These are phyloP conservation scores for Phanerodontia chrysosporium DNA, from an alignment of 768 basidiomycete genomes.

Conservation along the genomic window DNA sequence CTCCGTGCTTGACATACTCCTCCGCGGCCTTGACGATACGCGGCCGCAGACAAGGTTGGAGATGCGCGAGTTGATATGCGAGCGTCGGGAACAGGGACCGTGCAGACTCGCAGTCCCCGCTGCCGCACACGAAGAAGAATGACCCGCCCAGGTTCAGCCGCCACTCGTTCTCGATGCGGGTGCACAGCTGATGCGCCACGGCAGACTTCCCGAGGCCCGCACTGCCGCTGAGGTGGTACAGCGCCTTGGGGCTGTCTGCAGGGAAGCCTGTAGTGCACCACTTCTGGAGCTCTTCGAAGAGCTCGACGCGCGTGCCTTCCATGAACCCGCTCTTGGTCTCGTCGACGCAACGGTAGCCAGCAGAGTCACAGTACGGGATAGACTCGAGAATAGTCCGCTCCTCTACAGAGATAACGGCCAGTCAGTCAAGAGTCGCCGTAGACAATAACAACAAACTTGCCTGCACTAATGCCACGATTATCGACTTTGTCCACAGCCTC, in stretches of 20 bases:
- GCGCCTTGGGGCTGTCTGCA: too few relatives aligned
- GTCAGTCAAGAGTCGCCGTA: too few relatives aligned
- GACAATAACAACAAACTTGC: too few relatives aligned
- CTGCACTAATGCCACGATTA: too few relatives aligned
- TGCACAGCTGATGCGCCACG: background rate
- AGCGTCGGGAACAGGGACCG: background rate
- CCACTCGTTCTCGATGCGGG: background rate
- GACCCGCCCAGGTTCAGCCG: background rate
- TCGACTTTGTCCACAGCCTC: too few relatives aligned
- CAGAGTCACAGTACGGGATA: background rate
- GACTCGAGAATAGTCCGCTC: background rate
- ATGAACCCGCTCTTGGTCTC: background rate
- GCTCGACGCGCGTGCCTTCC: background rate
- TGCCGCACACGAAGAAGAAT: background rate
- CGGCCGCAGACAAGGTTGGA: background rate
- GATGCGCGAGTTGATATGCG: background rate
- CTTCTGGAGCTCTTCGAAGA: too few relatives aligned
- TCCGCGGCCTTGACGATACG: background rate
- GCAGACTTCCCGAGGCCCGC: conserved; percentile 3
- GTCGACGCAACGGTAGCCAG: background rate
- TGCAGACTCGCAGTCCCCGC: background rate
- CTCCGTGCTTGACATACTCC: background rate
- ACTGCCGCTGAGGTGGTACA: background rate
- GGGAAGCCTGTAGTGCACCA: too few relatives aligned
- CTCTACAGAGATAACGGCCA: background rate